Evolutionary conservation across 2,329 filamentous ascomycete genomes (phyloP).

Genomic region (Cadophora sp.): DNA sequence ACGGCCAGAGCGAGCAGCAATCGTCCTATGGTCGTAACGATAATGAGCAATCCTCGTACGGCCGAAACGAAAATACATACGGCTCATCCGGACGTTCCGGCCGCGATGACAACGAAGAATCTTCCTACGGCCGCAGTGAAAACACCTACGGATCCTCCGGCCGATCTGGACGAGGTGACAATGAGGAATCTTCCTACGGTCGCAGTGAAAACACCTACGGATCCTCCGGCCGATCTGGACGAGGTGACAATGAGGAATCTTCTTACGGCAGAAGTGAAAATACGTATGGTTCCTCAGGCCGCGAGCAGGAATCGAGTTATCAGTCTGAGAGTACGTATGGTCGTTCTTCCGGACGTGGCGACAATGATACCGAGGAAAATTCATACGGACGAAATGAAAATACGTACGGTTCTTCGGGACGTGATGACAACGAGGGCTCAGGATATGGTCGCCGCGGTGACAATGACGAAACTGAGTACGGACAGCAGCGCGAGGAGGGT

Average conservation of each 20-base stretch:
- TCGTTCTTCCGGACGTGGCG: constrained; percentile 8
- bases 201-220: constrained; percentile 4
- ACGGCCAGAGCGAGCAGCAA: constrained; percentile 1
- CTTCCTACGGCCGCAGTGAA: neutral
- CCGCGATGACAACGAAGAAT: constrained; percentile 1
- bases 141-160: constrained; percentile 13
- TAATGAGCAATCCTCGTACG: constrained; percentile 13
- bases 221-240: neutral
- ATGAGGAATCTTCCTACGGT: constrained; percentile 15
- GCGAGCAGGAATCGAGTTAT: constrained; percentile 1
- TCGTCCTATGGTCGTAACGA: neutral
- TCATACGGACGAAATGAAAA: constrained; percentile 3
- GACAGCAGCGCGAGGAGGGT: constrained; percentile 7
- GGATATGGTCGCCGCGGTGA: neutral
- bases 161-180: neutral
- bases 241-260: neutral
- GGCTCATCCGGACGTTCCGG: constrained; percentile 6
- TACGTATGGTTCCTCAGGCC: neutral
- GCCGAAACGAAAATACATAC: constrained; percentile 5
- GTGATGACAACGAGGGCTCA: constrained; percentile 14
- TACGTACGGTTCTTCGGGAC: constrained; percentile 4
- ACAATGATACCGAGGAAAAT: neutral
- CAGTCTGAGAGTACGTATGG: constrained; percentile 9
- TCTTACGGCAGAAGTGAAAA: neutral
- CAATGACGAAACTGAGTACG: constrained; percentile 13